phyloP scores from a whole-genome alignment of 1,284 basidiomycete genomes.

The Agaricales sp. region DNA sequence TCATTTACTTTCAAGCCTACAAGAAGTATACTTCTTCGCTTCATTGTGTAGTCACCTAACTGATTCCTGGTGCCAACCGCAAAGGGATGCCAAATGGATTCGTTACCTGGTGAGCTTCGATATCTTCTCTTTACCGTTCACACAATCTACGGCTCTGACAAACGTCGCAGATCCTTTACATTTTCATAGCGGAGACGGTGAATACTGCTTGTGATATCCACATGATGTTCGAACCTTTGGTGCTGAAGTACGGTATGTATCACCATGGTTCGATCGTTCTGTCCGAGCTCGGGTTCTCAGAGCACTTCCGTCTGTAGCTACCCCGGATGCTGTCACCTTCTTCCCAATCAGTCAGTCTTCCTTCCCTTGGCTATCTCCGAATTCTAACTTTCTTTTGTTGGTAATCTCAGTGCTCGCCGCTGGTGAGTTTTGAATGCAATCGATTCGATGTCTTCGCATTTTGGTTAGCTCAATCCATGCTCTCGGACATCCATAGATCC shows the following conservation, averaged over 20 bases:
- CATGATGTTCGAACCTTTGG: constrained; percentile 6
- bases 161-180: too few relatives aligned
- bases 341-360: not conserved
- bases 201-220: constrained; percentile 22
- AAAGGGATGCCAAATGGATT: not conserved
- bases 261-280: too few relatives aligned
- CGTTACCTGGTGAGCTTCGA: constrained; percentile 10
- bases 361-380: constrained; percentile 21
- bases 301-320: not conserved
- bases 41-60: not conserved
- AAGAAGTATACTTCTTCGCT: not conserved
- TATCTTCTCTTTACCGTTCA: too few relatives aligned
- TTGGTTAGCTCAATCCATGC: not conserved
- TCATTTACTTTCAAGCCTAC: not conserved
- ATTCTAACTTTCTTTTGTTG: not conserved
- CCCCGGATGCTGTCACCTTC: not conserved
- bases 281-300: not conserved
- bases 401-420: not conserved
- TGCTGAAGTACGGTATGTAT: not conserved
- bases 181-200: constrained; percentile 25
- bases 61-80: too few relatives aligned
- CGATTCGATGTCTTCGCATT: too few relatives aligned
- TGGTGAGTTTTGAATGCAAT: constrained; percentile 13
- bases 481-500: not conserved
- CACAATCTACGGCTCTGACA: too few relatives aligned